phyloP scores from a whole-genome alignment of 169 alveolate species.

The Cystoisospora suis region DNA sequence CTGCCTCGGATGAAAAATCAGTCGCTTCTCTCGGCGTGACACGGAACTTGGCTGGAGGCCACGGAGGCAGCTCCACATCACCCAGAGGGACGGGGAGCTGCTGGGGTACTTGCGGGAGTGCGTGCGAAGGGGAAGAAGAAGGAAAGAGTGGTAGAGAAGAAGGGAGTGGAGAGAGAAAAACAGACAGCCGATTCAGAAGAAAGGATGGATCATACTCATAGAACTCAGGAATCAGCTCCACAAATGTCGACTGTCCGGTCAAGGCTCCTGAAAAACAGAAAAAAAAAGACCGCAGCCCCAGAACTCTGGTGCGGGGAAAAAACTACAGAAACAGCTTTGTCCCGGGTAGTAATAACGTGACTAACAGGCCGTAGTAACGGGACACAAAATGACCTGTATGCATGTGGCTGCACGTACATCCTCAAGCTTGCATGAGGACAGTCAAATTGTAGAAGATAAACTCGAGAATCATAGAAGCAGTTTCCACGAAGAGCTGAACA shows the following conservation, averaged over 20 bases:
- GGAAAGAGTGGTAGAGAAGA: conserved; percentile 34
- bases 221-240: conserved; percentile 94
- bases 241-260: conserved; percentile 81
- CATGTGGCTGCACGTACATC: too few relatives aligned
- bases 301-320: background rate
- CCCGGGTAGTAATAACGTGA: conserved; percentile 42
- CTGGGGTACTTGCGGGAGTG: background rate
- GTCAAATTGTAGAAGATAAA: too few relatives aligned
- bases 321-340: background rate
- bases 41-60: too few relatives aligned
- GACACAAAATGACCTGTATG: too few relatives aligned
- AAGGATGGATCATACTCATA: conserved; percentile 86
- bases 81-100: conserved; percentile 27
- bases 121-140: conserved; percentile 17
- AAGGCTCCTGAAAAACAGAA: conserved; percentile 49
- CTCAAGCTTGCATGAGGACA: too few relatives aligned
- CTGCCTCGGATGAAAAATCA: too few relatives aligned
- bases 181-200: conserved; percentile 81
- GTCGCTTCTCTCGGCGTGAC: too few relatives aligned
- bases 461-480: too few relatives aligned
- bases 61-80: conserved; percentile 88
- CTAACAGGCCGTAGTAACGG: conserved; percentile 61
- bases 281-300: background rate
- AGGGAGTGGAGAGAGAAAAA: conserved; percentile 39
- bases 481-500: too few relatives aligned